These are phyloP conservation scores for Zalaria obscura DNA, from an alignment of 2,329 filamentous ascomycete genomes.

Conservation along the genomic window DNA sequence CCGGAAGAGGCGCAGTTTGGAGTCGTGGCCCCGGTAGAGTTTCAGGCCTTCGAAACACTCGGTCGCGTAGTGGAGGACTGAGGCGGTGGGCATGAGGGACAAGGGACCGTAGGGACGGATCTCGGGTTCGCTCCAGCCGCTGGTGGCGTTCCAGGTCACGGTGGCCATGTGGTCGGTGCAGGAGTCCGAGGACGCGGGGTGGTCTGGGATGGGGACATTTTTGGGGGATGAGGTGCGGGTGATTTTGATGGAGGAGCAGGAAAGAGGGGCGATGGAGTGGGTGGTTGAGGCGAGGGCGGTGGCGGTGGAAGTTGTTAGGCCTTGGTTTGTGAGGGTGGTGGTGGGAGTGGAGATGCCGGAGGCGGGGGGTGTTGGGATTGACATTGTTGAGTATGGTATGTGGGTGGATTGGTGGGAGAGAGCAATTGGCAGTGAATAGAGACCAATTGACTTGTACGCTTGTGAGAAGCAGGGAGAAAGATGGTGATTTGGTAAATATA, in stretches of 20 bases:
- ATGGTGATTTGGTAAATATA: too few relatives aligned
- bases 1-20: conserved; percentile 70
- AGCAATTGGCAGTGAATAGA: too few relatives aligned
- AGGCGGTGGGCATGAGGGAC: conserved; percentile 65
- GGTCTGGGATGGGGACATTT: not conserved
- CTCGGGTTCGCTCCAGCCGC: conserved; percentile 61
- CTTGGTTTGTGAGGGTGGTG: not conserved
- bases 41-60: conserved; percentile 86
- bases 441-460: too few relatives aligned
- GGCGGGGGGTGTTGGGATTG: not conserved
- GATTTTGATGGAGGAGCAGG: not conserved
- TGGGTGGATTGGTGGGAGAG: too few relatives aligned
- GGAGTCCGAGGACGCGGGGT: not conserved
- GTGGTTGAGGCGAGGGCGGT: not conserved
- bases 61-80: conserved; percentile 75
- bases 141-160: conserved; percentile 47
- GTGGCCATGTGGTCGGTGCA: conserved; percentile 65
- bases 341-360: too few relatives aligned
- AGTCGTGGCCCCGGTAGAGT: conserved; percentile 53
- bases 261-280: not conserved
- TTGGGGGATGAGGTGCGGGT: not conserved
- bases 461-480: too few relatives aligned
- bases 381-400: too few relatives aligned
- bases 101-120: conserved; percentile 67
- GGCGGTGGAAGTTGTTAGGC: not conserved